Conservation (phyloP, 306 rosid species). For the Lathyrus aphaca region DNA sequence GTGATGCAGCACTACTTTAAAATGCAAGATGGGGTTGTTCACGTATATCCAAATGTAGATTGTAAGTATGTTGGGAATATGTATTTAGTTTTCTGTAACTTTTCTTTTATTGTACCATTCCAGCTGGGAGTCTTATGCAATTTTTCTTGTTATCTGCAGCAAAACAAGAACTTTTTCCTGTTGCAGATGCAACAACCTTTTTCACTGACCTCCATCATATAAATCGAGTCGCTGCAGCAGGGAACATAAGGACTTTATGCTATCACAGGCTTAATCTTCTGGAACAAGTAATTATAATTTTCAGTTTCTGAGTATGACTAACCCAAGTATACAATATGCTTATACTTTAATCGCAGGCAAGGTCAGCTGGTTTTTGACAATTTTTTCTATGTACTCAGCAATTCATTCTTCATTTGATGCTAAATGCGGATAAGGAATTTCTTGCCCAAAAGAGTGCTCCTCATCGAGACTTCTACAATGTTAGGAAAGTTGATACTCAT, state of each 20-base stretch:
- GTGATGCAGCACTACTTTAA: constrained; percentile 82
- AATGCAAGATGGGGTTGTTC: constrained; percentile 91
- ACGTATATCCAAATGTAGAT: constrained; percentile 71
- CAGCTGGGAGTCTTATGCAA: constrained; percentile 26
- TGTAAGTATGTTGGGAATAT: constrained; percentile 53
- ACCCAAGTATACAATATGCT: constrained; percentile 27
- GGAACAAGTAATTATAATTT: constrained; percentile 67
- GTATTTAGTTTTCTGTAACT: constrained; percentile 1
- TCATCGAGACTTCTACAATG: constrained; percentile 94
- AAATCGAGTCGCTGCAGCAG: constrained; percentile 89
- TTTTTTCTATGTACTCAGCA: constrained; percentile 56
- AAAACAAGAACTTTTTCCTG: constrained; percentile 86
- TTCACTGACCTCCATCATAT: constrained; percentile 95
- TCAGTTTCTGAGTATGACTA: constrained; percentile 28
- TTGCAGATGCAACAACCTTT: constrained; percentile 93
- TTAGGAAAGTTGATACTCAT: constrained; percentile 97
- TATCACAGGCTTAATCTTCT: constrained; percentile 93
- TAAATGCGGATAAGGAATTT: constrained; percentile 96
- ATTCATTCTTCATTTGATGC: constrained; percentile 99
- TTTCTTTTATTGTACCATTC: constrained; percentile 14
- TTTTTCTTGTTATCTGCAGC: constrained; percentile 53
- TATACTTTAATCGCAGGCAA: constrained; percentile 6
- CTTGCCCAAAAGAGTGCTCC: constrained; percentile 92
- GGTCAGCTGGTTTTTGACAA: constrained; percentile 41
- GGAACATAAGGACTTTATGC: constrained; percentile 92